A percentile compares a stretch with the other conserved stretches of the same genome.
Evolutionary conservation across 441 rosid species (phyloP).

Genomic region (Adansonia madagascariensis): DNA sequence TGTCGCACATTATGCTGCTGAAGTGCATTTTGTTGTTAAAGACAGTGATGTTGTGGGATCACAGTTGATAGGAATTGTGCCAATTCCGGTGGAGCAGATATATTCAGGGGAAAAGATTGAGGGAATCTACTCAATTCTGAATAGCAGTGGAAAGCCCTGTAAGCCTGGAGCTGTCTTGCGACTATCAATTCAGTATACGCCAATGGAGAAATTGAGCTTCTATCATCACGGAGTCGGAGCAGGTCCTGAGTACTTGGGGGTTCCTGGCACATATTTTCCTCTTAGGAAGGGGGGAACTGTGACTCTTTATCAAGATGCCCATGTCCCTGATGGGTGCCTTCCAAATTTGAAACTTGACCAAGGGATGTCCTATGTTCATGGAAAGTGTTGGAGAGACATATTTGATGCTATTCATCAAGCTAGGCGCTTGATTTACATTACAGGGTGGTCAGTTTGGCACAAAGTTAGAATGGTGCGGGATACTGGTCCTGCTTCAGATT

Average conservation of each 20-base stretch:
- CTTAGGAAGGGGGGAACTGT: conserved; percentile 84
- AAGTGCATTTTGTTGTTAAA: conserved; percentile 85
- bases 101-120: conserved; percentile 66
- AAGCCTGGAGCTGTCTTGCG: conserved; percentile 77
- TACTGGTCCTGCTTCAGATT: conserved; percentile 50
- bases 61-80: conserved; percentile 75
- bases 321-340: conserved; percentile 84
- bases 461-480: conserved; percentile 76
- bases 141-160: conserved; percentile 68
- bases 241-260: conserved; percentile 84
- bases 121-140: conserved; percentile 67
- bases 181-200: conserved; percentile 76
- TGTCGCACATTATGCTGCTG: conserved; percentile 84
- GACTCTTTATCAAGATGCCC: conserved; percentile 95
- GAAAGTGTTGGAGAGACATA: conserved; percentile 93
- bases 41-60: conserved; percentile 96
- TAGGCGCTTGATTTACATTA: conserved; percentile 78
- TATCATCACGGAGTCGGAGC: conserved; percentile 87
- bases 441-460: conserved; percentile 99
- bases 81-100: conserved; percentile 81
- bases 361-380: conserved; percentile 76
- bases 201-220: conserved; percentile 62
- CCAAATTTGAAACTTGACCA: conserved; percentile 63
- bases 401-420: conserved; percentile 84
- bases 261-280: conserved; percentile 93